Evolutionary conservation across 1,284 basidiomycete genomes (phyloP), one percentile per base, ranked within the genome.

Genomic region (Trametes sp.): DNA sequence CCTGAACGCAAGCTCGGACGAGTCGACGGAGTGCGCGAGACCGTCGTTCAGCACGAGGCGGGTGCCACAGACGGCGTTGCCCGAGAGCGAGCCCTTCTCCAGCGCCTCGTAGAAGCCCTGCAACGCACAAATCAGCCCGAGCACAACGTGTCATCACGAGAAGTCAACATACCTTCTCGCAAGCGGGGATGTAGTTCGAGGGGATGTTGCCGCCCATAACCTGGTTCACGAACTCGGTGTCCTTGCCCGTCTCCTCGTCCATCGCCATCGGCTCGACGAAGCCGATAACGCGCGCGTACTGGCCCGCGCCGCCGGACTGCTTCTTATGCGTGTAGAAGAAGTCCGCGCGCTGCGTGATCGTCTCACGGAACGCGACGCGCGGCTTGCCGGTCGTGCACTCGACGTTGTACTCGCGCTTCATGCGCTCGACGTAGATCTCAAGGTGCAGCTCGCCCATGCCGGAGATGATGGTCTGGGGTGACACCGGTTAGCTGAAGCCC

Each of bases 401-500:
- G 28, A 97, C 94, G 66, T 94, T 94, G 81, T 99, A 99, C 80
- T 99, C 98, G 63, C 98, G 91, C 70, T 90, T 91, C 96, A 99
- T 98, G 48, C 98, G 93, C 78, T 99, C 98, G 65, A 98, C 97
- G 80, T 99, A 99, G 73, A 99, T 98, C 75, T 99, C 98, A 28
- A 99, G 87, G 75, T 99, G 98, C 11, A 99, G 87, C 79, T 99
- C 98, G 31, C 97, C 98, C 98, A 99, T 99, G 21, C 98, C 98
- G 35, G 95, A 97, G 67, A 99, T 98, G 77, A 99, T 99, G n/a
- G 98, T 99, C 92, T 95, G 69, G 4, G 38, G 4, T 24, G 54
- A n/a, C n/a, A 29, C 29, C 36, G 54, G 23, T 54, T 21, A 54
- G 36, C 21, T 63, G 51, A 14, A 28, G 29, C 7, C 53, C 31